Conservation (phyloP, 2,329 filamentous ascomycete genomes). For the Leptographium flavum region DNA sequence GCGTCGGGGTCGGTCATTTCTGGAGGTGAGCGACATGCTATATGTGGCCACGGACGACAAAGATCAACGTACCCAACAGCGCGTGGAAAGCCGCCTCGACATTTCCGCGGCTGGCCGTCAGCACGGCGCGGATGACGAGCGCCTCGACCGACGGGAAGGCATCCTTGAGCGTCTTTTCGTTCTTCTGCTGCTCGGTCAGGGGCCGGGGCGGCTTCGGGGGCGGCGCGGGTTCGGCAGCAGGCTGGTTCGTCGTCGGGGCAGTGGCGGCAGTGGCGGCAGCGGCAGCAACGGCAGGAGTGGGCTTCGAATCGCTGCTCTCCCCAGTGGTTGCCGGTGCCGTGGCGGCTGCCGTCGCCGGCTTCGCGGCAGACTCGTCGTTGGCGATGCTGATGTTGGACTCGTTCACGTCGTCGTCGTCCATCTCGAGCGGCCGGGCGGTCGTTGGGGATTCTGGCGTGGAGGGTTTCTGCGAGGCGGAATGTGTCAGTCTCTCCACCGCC, state of each 20-base stretch:
- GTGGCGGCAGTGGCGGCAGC: slow-evolving; percentile 16
- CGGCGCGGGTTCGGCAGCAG: slow-evolving; percentile 25
- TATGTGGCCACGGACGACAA: not conserved
- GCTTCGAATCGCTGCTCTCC: not conserved
- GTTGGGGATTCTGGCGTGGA: slow-evolving; percentile 47
- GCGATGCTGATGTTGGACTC: slow-evolving; percentile 33
- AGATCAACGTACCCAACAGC: slow-evolving; percentile 50
- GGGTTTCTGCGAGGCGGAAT: slow-evolving; percentile 28
- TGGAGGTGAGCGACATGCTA: slow-evolving; percentile 17
- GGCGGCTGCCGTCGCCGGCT: slow-evolving; percentile 9
- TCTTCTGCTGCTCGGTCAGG: slow-evolving; percentile 67
- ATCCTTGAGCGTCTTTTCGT: slow-evolving; percentile 77
- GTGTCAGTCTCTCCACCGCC: too few relatives aligned
- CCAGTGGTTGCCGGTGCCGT: slow-evolving; percentile 6
- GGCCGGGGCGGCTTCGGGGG: slow-evolving; percentile 81
- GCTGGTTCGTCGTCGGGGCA: slow-evolving; percentile 12
- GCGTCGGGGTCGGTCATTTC: slow-evolving; percentile 73
- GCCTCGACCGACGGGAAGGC: slow-evolving; percentile 79
- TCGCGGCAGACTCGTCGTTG: slow-evolving; percentile 19
- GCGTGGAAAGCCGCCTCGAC: slow-evolving; percentile 95
- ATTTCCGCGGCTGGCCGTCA: slow-evolving; percentile 71
- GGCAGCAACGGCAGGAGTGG: slow-evolving; percentile 20
- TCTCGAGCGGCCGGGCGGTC: slow-evolving; percentile 48
- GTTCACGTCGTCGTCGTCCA: slow-evolving; percentile 57
- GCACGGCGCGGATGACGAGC: slow-evolving; percentile 71